Evolutionary conservation across 164 flowering plant genomes (phyloP).

Genomic region (Tinospora cordifolia): DNA sequence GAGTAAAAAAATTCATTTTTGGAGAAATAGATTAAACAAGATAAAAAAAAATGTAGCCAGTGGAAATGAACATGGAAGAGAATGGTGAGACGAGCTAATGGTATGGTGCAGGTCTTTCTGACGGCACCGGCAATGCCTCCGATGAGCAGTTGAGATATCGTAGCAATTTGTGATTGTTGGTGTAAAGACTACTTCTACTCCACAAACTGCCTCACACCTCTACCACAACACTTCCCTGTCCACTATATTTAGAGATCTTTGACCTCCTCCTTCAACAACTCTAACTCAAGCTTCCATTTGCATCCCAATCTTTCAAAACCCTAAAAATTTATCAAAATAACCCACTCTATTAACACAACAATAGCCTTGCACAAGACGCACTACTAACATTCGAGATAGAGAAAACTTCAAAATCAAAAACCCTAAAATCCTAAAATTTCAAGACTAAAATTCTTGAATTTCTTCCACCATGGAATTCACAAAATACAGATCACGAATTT

Average conservation of each 20-base stretch:
- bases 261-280: conserved; percentile 46
- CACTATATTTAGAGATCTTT: conserved; percentile 35
- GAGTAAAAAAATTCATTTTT: too few species aligned
- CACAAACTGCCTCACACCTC: conserved; percentile 30
- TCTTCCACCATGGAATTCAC: too few species aligned
- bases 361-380: too few species aligned
- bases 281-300: conserved; percentile 62
- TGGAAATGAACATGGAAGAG: conserved; percentile 71
- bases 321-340: too few species aligned
- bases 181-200: conserved; percentile 21
- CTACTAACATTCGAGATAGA: too few species aligned
- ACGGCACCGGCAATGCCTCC: conserved; percentile 99
- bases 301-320: conserved; percentile 25
- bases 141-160: conserved; percentile 58
- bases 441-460: too few species aligned
- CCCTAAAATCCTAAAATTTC: too few species aligned
- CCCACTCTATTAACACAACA: neutral
- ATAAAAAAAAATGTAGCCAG: neutral
- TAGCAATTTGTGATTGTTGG: conserved; percentile 52
- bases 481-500: too few species aligned
- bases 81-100: conserved; percentile 91
- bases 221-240: conserved; percentile 30
- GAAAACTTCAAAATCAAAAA: too few species aligned
- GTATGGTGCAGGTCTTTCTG: conserved; percentile 96
- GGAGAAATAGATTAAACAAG: too few species aligned